Percentiles rank a stretch among this genome's conserved stretches.
Evolutionary conservation across 306 rosid species (phyloP).

Genomic region (Quercus ilex): DNA sequence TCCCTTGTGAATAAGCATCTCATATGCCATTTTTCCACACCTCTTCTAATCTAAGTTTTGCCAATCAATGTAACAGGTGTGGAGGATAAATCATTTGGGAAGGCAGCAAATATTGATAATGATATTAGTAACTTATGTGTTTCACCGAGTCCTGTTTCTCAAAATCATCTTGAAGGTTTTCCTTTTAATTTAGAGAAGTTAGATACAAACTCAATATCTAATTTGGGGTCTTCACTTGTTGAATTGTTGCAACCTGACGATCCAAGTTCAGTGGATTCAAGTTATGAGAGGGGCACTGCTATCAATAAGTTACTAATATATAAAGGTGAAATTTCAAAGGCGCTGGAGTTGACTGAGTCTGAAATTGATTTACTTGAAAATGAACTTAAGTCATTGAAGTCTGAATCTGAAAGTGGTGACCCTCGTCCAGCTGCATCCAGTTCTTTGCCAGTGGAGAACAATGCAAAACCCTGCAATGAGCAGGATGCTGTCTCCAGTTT

Average conservation of each 20-base stretch:
- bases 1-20: not conserved
- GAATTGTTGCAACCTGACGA: conserved; percentile 74
- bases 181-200: conserved; percentile 65
- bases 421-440: conserved; percentile 48
- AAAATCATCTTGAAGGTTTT: conserved; percentile 42
- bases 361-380: conserved; percentile 89
- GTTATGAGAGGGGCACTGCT: conserved; percentile 50
- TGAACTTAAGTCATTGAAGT: conserved; percentile 63
- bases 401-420: conserved; percentile 33
- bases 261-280: conserved; percentile 45
- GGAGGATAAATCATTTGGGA: conserved; percentile 70
- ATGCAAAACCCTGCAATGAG: conserved; percentile 35
- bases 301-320: conserved; percentile 68
- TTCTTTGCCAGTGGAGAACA: conserved; percentile 35
- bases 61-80: conserved; percentile 45
- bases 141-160: conserved; percentile 50
- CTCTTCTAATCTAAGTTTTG: not conserved
- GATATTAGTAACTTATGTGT: conserved; percentile 46
- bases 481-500: conserved; percentile 32
- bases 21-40: not conserved
- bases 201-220: conserved; percentile 51
- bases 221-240: conserved; percentile 50
- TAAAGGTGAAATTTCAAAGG: conserved; percentile 87
- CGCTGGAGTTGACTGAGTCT: conserved; percentile 79
- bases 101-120: conserved; percentile 46